Evolutionary conservation across 1,139 yeast genomes (phyloP).

Genomic region (Hansenula lynferdii): DNA sequence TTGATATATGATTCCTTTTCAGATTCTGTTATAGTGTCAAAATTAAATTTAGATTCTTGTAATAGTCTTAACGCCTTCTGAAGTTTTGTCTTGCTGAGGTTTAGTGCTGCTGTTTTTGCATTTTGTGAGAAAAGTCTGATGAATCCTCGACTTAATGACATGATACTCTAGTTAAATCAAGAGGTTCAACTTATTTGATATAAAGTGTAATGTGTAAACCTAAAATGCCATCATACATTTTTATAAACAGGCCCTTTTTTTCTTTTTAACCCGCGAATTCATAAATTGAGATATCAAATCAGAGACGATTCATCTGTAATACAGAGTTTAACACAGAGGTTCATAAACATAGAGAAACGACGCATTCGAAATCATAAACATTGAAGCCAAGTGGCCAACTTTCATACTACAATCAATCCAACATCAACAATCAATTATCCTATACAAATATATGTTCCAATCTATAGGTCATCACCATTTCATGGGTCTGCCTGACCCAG

Average conservation of each 20-base stretch:
- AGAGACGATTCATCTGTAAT: no score
- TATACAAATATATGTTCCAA: conserved; percentile 50
- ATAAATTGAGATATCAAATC: no score
- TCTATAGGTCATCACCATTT: conserved; percentile 86
- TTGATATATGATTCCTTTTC: conserved; percentile 16
- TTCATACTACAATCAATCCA: no score
- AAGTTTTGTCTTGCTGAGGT: conserved; percentile 2
- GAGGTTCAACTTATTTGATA: no score
- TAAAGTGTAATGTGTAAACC: no score
- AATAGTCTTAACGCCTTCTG: conserved; percentile 10
- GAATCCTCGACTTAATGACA: background rate
- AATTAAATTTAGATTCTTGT: conserved; percentile 3
- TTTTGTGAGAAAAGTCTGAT: conserved; percentile 1
- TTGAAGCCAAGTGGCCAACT: no score
- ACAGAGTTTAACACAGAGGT: no score
- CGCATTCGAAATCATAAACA: no score
- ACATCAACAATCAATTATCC: no score
- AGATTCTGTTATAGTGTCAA: conserved; percentile 7
- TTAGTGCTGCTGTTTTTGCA: background rate
- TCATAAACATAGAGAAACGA: no score
- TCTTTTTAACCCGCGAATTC: background rate
- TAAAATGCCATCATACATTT: no score
- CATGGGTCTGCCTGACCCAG: conserved; percentile 62
- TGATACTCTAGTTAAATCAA: background rate
- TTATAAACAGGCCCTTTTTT: background rate